These are phyloP conservation scores for Petunia secreta DNA, from an alignment of 257 asterid species.

Conservation along the genomic window DNA sequence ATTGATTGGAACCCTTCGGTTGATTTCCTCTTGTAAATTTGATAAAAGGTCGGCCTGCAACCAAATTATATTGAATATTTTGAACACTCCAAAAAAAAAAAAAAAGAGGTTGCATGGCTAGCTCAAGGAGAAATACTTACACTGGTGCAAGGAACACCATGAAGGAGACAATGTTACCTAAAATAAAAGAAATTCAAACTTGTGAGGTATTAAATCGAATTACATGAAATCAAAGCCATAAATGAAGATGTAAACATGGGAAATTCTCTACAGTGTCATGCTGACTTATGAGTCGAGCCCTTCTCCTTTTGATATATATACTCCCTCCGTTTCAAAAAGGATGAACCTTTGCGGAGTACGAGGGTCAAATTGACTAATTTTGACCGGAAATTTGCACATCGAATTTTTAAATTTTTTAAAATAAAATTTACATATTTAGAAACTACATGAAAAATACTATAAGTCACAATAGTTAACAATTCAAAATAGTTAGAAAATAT, in stretches of 20 bases:
- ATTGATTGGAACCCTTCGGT: constrained; percentile 63
- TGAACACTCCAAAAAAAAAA: not conserved
- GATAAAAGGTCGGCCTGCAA: constrained; percentile 60
- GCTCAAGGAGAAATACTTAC: constrained; percentile 36
- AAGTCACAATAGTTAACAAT: too few species aligned
- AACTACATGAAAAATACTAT: too few species aligned
- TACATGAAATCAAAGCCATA: not conserved
- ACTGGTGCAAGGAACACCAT: constrained; percentile 70
- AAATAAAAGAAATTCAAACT: not conserved
- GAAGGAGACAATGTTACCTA: constrained; percentile 70
- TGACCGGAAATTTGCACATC: too few species aligned
- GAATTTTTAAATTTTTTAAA: too few species aligned
- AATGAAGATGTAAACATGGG: not conserved
- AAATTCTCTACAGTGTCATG: too few species aligned
- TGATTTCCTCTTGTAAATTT: constrained; percentile 62
- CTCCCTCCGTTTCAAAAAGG: too few species aligned
- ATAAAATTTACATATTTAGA: too few species aligned
- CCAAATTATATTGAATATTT: not conserved
- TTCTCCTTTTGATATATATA: too few species aligned
- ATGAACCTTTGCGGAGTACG: too few species aligned
- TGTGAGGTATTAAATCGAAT: not conserved
- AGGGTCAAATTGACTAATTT: too few species aligned
- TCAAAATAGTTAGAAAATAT: too few species aligned
- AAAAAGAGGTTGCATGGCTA: not conserved
- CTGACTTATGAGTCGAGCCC: too few species aligned